Conservation (phyloP, 805 yeast species). For the Ogataea naganishii region DNA sequence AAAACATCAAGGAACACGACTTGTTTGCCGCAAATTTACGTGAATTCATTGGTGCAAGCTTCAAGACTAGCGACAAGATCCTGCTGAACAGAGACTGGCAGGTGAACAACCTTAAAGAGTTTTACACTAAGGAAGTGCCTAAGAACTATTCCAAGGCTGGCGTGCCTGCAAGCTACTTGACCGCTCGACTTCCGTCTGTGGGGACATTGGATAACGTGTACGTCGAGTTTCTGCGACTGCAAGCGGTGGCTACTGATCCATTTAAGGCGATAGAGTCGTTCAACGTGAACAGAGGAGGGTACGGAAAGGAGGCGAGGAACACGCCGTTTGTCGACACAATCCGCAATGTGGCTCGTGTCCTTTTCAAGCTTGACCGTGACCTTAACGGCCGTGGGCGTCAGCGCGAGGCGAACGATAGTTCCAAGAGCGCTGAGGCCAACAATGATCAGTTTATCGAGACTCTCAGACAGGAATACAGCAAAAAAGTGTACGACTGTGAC, state of each 20-base stretch:
- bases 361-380: constrained; percentile 1
- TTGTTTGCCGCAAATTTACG: constrained; percentile 14
- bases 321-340: too few relatives aligned
- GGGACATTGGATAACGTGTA: too few relatives aligned
- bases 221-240: constrained; percentile 10
- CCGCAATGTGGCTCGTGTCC: not conserved
- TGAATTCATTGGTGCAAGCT: constrained; percentile 14
- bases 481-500: constrained; percentile 15
- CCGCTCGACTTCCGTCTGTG: too few relatives aligned
- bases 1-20: constrained; percentile 14
- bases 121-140: constrained; percentile 4
- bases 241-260: constrained; percentile 8
- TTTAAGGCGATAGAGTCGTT: constrained; percentile 1
- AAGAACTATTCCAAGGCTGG: too few relatives aligned
- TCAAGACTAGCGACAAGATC: constrained; percentile 22
- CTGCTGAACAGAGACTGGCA: constrained; percentile 20
- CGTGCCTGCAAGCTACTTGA: too few relatives aligned
- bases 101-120: constrained; percentile 10
- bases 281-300: too few relatives aligned
- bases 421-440: not conserved
- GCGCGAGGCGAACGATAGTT: not conserved
- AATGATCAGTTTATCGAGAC: too few relatives aligned
- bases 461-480: constrained; percentile 7
- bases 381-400: too few relatives aligned
- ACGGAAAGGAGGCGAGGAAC: too few relatives aligned